phyloP scores from a whole-genome alignment of 345 rosid genomes.

The Viola odorata region DNA sequence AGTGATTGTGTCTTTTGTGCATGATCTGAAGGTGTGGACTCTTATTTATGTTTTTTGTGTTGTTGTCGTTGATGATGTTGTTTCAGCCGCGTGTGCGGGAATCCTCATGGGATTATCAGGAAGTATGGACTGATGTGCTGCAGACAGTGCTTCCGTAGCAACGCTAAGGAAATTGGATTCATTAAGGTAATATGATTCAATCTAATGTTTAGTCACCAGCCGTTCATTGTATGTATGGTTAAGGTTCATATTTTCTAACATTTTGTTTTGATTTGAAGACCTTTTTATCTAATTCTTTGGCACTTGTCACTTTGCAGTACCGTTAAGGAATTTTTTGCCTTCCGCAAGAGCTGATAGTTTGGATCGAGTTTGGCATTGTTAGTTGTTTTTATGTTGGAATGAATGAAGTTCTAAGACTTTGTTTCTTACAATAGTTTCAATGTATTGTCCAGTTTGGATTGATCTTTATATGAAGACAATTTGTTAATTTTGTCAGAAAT shows the following conservation, averaged over 20 bases:
- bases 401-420: neutral
- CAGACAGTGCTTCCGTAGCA: conserved; percentile 37
- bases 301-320: neutral
- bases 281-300: neutral
- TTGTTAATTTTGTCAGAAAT: neutral
- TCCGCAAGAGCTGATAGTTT: neutral
- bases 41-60: neutral
- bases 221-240: neutral
- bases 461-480: neutral
- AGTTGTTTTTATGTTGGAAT: neutral
- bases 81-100: conserved; percentile 32
- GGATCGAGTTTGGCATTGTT: neutral
- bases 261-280: neutral
- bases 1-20: too few species aligned
- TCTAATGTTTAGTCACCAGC: neutral
- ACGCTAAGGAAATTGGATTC: conserved; percentile 35
- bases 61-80: neutral
- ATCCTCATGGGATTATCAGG: conserved; percentile 30
- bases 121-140: conserved; percentile 39
- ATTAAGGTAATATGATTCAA: conserved; percentile 14
- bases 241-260: neutral
- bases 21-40: too few species aligned
- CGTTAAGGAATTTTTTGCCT: neutral
- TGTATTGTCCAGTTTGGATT: neutral
- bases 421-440: neutral